Conservation (phyloP, 768 basidiomycete species). For the Pleurotus citrinopileatus region DNA sequence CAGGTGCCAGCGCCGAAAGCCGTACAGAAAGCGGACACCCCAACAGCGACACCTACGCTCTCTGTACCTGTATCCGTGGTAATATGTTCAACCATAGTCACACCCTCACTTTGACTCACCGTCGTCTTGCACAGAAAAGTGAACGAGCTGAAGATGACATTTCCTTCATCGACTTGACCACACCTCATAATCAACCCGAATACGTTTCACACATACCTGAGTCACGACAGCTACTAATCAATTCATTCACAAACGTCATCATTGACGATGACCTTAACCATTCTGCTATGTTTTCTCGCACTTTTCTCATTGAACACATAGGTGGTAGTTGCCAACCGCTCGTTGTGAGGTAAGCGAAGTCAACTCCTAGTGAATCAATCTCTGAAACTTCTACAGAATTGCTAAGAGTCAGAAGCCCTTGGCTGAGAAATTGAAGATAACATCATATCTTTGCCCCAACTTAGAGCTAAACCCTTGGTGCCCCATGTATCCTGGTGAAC, state of each 20-base stretch:
- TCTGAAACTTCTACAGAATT: slow-evolving; percentile 20
- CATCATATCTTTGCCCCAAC: slow-evolving; percentile 47
- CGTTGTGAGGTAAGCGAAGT: slow-evolving; percentile 29
- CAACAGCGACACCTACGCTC: background rate
- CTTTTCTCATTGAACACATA: slow-evolving; percentile 32
- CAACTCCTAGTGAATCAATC: background rate
- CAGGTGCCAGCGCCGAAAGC: slow-evolving; percentile 17
- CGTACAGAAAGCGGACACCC: slow-evolving; percentile 13
- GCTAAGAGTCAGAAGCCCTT: slow-evolving; percentile 23
- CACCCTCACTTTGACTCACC: background rate
- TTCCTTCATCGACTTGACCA: slow-evolving; percentile 1
- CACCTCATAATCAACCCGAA: background rate
- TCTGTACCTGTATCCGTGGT: background rate
- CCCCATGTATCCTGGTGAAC: slow-evolving; percentile 42
- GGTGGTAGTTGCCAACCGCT: slow-evolving; percentile 38
- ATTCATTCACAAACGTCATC: slow-evolving; percentile 17
- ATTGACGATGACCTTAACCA: slow-evolving; percentile 18
- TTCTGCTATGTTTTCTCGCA: slow-evolving; percentile 36
- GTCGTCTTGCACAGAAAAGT: background rate
- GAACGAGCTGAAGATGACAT: background rate
- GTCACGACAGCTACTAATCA: background rate
- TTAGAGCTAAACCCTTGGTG: slow-evolving; percentile 55
- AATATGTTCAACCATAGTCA: background rate
- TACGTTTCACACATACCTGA: background rate
- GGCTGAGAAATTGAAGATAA: slow-evolving; percentile 29